These are phyloP conservation scores for Gentiana macrophylla DNA, from an alignment of 257 asterid genomes.

Conservation along the genomic window DNA sequence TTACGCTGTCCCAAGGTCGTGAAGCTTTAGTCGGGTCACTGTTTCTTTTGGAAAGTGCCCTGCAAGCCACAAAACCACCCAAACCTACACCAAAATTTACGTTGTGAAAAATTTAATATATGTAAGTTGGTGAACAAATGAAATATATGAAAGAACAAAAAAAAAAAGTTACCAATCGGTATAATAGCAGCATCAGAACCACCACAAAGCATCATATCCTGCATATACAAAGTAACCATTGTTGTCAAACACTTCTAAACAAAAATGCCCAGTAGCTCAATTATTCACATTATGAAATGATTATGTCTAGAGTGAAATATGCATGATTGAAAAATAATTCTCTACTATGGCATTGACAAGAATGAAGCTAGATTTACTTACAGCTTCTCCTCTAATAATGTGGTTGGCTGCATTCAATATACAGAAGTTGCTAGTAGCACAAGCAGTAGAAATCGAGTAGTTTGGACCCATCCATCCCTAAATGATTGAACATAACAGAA, in stretches of 20 bases:
- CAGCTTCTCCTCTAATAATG: conserved; percentile 97
- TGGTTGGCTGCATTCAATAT: conserved; percentile 91
- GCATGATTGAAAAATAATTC: too few species aligned
- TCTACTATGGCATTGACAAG: conserved; percentile 7
- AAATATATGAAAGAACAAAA: conserved; percentile 4
- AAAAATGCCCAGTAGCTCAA: too few species aligned
- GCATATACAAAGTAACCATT: conserved; percentile 15
- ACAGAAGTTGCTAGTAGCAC: conserved; percentile 96
- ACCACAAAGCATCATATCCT: conserved; percentile 97
- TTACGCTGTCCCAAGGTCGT: conserved; percentile 95
- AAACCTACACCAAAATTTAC: conserved; percentile 45
- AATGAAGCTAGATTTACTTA: conserved; percentile 32
- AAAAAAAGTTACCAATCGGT: conserved; percentile 57
- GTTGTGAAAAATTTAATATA: conserved; percentile 6
- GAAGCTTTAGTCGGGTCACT: conserved; percentile 86
- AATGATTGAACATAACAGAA: conserved; percentile 18
- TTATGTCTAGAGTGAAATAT: background rate
- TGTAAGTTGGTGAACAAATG: conserved; percentile 6
- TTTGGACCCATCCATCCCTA: conserved; percentile 99
- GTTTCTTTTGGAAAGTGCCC: conserved; percentile 82
- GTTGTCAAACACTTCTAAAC: background rate
- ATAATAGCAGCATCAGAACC: conserved; percentile 94
- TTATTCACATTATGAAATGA: too few species aligned
- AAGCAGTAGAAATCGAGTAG: conserved; percentile 93
- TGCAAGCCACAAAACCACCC: conserved; percentile 95